Conservation (phyloP, 257 asterid genomes). For the Ilex aquifolium region DNA sequence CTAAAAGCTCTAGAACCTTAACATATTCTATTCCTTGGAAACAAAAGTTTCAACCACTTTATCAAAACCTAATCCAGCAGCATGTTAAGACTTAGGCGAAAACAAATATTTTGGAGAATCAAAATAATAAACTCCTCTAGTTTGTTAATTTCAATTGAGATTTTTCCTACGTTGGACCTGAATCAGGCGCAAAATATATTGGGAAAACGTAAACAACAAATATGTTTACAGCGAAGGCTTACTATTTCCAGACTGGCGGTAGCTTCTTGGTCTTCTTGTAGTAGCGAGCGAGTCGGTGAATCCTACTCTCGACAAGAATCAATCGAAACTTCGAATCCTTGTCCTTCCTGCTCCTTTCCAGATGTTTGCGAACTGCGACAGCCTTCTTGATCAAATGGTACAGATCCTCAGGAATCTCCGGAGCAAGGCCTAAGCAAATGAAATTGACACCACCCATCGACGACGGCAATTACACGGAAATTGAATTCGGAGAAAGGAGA, state of each 20-base stretch:
- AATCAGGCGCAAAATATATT: too few species aligned
- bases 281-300: slow-evolving; percentile 92
- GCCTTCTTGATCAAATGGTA: slow-evolving; percentile 85
- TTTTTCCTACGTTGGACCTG: too few species aligned
- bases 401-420: slow-evolving; percentile 82
- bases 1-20: too few species aligned
- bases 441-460: neutral
- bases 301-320: slow-evolving; percentile 90
- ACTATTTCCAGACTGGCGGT: slow-evolving; percentile 90
- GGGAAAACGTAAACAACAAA: neutral
- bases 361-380: slow-evolving; percentile 77
- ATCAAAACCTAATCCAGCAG: too few species aligned
- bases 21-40: too few species aligned
- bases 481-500: neutral
- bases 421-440: slow-evolving; percentile 59
- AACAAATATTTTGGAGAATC: too few species aligned
- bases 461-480: neutral
- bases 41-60: too few species aligned
- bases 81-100: too few species aligned
- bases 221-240: slow-evolving; percentile 4
- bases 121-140: too few species aligned
- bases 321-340: slow-evolving; percentile 79
- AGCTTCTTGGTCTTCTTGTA: slow-evolving; percentile 95
- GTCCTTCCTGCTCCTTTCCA: slow-evolving; percentile 90
- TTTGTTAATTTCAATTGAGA: too few species aligned